Percentiles rank a stretch among this genome's conserved stretches.
These are phyloP conservation scores for Acrocalymma vagum DNA, from an alignment of 2,329 filamentous ascomycete species.

Conservation along the genomic window DNA sequence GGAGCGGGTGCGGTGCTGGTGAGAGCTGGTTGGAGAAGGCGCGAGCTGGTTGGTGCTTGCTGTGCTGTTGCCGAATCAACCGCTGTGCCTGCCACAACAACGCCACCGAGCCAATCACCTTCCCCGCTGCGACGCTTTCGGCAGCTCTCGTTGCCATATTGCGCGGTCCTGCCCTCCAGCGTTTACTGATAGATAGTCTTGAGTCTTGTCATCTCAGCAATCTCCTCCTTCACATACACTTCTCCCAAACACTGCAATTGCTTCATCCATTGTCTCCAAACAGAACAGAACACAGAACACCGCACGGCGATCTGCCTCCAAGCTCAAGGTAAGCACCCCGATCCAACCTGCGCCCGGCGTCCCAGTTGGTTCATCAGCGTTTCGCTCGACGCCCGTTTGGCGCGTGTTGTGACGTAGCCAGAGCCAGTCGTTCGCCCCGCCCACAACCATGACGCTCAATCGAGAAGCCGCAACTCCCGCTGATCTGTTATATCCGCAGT, in stretches of 20 bases:
- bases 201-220: no score
- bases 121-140: not conserved
- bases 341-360: slow-evolving; percentile 16
- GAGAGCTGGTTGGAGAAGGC: no score
- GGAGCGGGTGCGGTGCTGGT: not conserved
- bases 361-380: not conserved
- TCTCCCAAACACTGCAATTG: no score
- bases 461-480: slow-evolving; percentile 27
- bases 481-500: slow-evolving; percentile 20
- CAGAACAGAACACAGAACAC: no score
- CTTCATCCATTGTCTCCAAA: no score
- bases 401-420: slow-evolving; percentile 26
- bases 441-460: slow-evolving; percentile 25
- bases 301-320: no score
- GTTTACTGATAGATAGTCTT: no score
- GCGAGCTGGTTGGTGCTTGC: slow-evolving; percentile 1
- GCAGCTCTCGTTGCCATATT: no score
- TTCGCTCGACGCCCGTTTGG: slow-evolving; percentile 7
- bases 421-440: slow-evolving; percentile 3
- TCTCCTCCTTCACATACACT: no score
- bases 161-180: no score
- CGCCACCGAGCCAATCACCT: slow-evolving; percentile 11
- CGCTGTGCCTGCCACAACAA: slow-evolving; percentile 19
- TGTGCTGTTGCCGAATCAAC: slow-evolving; percentile 22
- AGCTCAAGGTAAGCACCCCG: slow-evolving; percentile 16